phyloP scores from a whole-genome alignment of 345 rosid genomes.

The Hibiscus syriacus region DNA sequence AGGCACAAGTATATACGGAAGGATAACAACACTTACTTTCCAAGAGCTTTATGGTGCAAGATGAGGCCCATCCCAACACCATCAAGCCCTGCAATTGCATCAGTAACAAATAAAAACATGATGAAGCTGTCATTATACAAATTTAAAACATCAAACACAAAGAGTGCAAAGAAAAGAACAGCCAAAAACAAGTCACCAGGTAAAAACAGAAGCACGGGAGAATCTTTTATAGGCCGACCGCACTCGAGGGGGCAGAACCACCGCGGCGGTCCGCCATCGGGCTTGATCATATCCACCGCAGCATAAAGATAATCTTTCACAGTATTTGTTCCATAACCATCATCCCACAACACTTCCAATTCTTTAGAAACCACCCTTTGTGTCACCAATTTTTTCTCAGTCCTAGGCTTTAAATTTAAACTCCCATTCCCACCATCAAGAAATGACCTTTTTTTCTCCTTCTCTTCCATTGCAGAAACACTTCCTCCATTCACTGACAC shows the following conservation, averaged over 20 bases:
- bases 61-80: conserved; percentile 1
- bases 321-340: conserved; percentile 63
- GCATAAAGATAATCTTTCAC: conserved; percentile 56
- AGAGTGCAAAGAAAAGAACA: background rate
- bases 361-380: conserved; percentile 23
- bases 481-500: conserved; percentile 35
- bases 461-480: conserved; percentile 20
- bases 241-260: conserved; percentile 91
- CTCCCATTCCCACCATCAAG: conserved; percentile 25
- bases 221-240: conserved; percentile 53
- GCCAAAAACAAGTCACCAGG: conserved; percentile 44
- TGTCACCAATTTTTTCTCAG: conserved; percentile 22
- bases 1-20: background rate
- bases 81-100: conserved; percentile 1
- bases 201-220: conserved; percentile 67
- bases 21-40: background rate
- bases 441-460: conserved; percentile 17
- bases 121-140: background rate
- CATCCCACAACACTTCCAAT: conserved; percentile 73
- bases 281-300: conserved; percentile 47
- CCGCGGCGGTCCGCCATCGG: conserved; percentile 73
- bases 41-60: conserved; percentile 3
- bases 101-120: background rate
- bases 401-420: conserved; percentile 10
- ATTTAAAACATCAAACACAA: conserved; percentile 20